These are phyloP conservation scores for Calonectria henricotiae DNA, from an alignment of 2,329 filamentous ascomycete species.

Conservation along the genomic window DNA sequence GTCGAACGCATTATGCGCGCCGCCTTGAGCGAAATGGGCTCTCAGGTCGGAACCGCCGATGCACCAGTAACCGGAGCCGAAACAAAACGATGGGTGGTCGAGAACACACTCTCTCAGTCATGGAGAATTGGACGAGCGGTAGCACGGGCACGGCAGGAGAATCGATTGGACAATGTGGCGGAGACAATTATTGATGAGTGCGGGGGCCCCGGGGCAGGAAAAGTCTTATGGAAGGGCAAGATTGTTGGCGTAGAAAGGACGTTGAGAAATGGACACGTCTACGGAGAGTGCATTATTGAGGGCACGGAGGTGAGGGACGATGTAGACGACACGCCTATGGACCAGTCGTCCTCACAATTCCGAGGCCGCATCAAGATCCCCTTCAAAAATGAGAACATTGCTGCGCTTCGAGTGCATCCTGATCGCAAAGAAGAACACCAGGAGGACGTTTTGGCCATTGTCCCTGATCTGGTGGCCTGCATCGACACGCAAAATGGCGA, in stretches of 20 bases:
- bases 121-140: constrained; percentile 76
- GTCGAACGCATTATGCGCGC: constrained; percentile 69
- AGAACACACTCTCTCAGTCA: constrained; percentile 69
- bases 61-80: constrained; percentile 67
- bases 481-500: constrained; percentile 72
- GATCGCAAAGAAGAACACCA: constrained; percentile 58
- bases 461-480: constrained; percentile 72
- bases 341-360: constrained; percentile 51
- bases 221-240: constrained; percentile 76
- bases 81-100: constrained; percentile 68
- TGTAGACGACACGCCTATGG: constrained; percentile 33
- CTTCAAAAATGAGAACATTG: constrained; percentile 83
- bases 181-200: constrained; percentile 74
- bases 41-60: constrained; percentile 66
- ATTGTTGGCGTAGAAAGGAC: constrained; percentile 74
- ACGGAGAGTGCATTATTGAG: constrained; percentile 73
- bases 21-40: constrained; percentile 71
- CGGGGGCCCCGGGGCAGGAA: constrained; percentile 69
- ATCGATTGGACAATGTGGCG: constrained; percentile 69
- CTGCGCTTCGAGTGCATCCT: constrained; percentile 63
- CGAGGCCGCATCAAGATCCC: constrained; percentile 74
- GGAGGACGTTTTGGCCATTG: constrained; percentile 66
- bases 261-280: constrained; percentile 72
- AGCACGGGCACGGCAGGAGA: constrained; percentile 65
- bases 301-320: constrained; percentile 62